Evolutionary conservation across 768 basidiomycete species (phyloP).

Genomic region (Leucocoprinus sp.): DNA sequence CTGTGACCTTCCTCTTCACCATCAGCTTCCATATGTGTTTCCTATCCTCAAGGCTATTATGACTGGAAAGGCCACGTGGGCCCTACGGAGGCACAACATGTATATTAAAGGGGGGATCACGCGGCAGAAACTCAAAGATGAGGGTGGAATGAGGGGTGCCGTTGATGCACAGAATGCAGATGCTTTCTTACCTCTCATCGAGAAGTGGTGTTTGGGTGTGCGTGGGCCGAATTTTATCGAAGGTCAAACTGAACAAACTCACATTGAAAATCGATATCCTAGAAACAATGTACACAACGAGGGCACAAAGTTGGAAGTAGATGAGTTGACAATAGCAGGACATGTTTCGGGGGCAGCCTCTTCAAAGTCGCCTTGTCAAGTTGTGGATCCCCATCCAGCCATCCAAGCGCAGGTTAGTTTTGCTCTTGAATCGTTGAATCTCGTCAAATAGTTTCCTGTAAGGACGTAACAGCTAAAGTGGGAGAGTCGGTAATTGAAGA

Average conservation of each 20-base stretch:
- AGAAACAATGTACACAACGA: background rate
- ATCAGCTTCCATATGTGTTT: conserved; percentile 61
- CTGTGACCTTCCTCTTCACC: conserved; percentile 32
- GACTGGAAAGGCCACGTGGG: conserved; percentile 47
- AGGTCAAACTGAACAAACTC: conserved; percentile 5
- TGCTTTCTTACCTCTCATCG: conserved; percentile 26
- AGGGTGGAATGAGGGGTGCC: conserved; percentile 30
- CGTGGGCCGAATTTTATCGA: conserved; percentile 3
- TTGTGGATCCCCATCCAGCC: background rate
- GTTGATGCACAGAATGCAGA: conserved; percentile 32
- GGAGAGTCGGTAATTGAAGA: background rate
- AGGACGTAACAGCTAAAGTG: background rate
- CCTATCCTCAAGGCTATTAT: conserved; percentile 55
- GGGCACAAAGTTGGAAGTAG: background rate
- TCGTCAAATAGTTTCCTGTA: background rate
- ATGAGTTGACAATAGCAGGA: background rate
- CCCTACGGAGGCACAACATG: conserved; percentile 33
- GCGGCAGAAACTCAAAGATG: conserved; percentile 30
- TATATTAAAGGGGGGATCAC: conserved; percentile 54
- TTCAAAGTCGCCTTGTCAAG: background rate
- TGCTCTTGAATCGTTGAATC: background rate
- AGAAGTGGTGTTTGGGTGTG: conserved; percentile 35
- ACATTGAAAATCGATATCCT: background rate
- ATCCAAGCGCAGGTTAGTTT: background rate
- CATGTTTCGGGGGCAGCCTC: background rate